phyloP scores from a whole-genome alignment of 2,329 filamentous ascomycete species.

The Alternaria triticimaculans region DNA sequence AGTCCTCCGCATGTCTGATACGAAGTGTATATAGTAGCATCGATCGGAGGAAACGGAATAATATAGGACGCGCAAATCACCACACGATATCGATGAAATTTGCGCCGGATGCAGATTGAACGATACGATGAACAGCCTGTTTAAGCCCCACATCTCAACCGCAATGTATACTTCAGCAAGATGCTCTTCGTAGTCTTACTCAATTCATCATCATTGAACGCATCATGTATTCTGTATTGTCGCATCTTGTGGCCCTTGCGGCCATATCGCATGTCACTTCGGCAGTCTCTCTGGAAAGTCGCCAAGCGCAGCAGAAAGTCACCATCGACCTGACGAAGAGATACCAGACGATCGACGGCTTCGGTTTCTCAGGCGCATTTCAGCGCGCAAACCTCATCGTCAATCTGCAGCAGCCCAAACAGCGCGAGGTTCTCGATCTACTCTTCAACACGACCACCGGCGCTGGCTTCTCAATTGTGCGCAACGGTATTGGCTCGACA shows the following conservation, averaged over 20 bases:
- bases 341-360: slow-evolving; percentile 57
- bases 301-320: slow-evolving; percentile 38
- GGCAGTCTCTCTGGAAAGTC: slow-evolving; percentile 18
- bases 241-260: slow-evolving; percentile 18
- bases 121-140: background rate
- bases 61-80: background rate
- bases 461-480: slow-evolving; percentile 55
- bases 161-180: background rate
- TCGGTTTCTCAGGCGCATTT: slow-evolving; percentile 55
- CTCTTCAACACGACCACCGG: slow-evolving; percentile 56
- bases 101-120: background rate
- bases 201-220: background rate
- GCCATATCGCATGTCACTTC: slow-evolving; percentile 12
- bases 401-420: slow-evolving; percentile 50
- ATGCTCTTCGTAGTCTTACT: accelerated
- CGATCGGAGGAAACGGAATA: background rate
- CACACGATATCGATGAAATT: background rate
- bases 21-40: background rate
- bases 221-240: slow-evolving; percentile 17
- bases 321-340: slow-evolving; percentile 52
- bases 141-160: background rate
- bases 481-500: slow-evolving; percentile 56
- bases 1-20: background rate
- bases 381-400: slow-evolving; percentile 56
- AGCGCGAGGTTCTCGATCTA: slow-evolving; percentile 52